Conservation (phyloP, 805 yeast species). For the Suhomyces kilbournensis region DNA sequence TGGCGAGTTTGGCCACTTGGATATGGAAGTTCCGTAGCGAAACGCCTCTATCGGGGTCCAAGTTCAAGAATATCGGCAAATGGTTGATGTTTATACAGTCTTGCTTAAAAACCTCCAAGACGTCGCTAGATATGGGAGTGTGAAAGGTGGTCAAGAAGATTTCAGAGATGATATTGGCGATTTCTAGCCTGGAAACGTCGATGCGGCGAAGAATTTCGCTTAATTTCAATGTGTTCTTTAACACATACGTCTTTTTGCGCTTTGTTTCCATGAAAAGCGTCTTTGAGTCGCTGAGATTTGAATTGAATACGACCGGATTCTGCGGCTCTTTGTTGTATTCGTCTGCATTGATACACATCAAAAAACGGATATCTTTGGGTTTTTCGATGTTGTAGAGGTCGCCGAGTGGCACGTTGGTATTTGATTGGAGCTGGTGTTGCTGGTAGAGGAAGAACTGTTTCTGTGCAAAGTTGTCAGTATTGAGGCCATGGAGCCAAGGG, state of each 20-base stretch:
- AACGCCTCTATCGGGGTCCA: constrained; percentile 72
- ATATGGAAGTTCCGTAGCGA: constrained; percentile 81
- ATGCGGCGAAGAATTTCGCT: constrained; percentile 53
- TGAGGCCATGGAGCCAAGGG: constrained; percentile 89
- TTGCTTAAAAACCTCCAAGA: constrained; percentile 26
- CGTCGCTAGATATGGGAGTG: constrained; percentile 18
- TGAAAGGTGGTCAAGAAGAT: constrained; percentile 16
- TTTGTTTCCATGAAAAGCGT: constrained; percentile 1
- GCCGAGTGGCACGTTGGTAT: background rate
- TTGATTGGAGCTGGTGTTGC: constrained; percentile 14
- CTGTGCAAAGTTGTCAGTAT: constrained; percentile 54
- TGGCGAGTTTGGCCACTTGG: constrained; percentile 78
- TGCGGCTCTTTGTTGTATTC: constrained; percentile 4
- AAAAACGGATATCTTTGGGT: constrained; percentile 33
- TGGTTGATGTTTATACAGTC: constrained; percentile 45
- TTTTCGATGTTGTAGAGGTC: constrained; percentile 12
- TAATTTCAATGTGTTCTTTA: constrained; percentile 55
- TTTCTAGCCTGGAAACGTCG: constrained; percentile 39
- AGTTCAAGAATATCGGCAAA: constrained; percentile 52
- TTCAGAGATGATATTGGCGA: constrained; percentile 19
- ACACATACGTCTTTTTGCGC: constrained; percentile 3
- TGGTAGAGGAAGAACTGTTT: constrained; percentile 41
- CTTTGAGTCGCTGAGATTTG: background rate
- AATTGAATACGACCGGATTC: constrained; percentile 1
- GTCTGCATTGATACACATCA: constrained; percentile 34